Evolutionary conservation across 1,284 basidiomycete genomes (phyloP).

Genomic region (Heterobasidion parviporum): DNA sequence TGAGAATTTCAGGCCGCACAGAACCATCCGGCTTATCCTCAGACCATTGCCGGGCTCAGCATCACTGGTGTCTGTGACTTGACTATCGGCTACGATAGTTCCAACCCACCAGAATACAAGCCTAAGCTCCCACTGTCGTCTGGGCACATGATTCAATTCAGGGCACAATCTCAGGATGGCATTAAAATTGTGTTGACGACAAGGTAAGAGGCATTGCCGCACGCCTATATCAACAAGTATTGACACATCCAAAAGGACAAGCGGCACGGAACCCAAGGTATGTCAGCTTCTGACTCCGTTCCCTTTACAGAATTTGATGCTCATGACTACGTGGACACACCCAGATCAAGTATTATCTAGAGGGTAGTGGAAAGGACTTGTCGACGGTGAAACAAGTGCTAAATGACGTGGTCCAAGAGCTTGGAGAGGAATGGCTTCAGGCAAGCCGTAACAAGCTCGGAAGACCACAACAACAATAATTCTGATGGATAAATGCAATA

Average conservation of each 20-base stretch:
- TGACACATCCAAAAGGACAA: constrained; percentile 42
- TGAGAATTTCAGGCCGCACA: constrained; percentile 9
- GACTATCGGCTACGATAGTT: constrained; percentile 67
- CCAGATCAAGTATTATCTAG: constrained; percentile 79
- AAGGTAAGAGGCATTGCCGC: constrained; percentile 30
- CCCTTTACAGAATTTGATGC: neutral
- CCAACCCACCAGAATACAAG: constrained; percentile 54
- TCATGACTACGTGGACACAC: neutral
- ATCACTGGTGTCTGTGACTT: constrained; percentile 65
- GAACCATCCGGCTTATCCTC: constrained; percentile 42
- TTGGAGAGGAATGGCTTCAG: constrained; percentile 64
- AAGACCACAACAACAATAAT: neutral
- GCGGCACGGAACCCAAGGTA: constrained; percentile 85
- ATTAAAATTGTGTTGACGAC: constrained; percentile 56
- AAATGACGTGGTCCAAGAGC: constrained; percentile 42
- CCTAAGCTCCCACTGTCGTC: constrained; percentile 66
- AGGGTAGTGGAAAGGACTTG: constrained; percentile 54
- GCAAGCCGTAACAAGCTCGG: constrained; percentile 46
- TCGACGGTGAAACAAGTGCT: constrained; percentile 38
- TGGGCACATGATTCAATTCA: constrained; percentile 80
- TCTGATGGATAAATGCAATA: no score
- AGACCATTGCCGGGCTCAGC: constrained; percentile 46
- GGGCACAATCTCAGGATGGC: constrained; percentile 37
- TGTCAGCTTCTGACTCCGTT: neutral
- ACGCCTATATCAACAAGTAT: neutral